Base-by-base conservation (phyloP, 352 stramenopile species). In the Elongisporangium undulatum region DNA sequence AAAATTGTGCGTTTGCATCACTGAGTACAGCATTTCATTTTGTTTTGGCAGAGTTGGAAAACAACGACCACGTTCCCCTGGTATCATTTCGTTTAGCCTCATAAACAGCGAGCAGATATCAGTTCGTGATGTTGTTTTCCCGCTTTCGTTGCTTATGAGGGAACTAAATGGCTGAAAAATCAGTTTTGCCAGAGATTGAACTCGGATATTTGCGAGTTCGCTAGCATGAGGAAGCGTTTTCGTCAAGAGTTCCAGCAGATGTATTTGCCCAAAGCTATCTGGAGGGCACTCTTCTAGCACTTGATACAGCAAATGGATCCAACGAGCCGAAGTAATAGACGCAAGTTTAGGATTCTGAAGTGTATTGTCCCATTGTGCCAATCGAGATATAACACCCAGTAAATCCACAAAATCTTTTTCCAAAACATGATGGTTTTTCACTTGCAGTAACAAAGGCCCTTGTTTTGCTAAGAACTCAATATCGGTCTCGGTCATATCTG, bases 401-500 rank as follows among this genome's bases (percentile, higher is more conserved):
- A 82, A 48, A 13, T 77, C 62, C 4, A 24, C 48, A 52, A 65
- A 77, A 20, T 82, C 51, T 4, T 2, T 61, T 55, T 79, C 67
- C 17, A 61, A 39, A 7, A 68, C 21, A 26, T 73, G 24, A 4
- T 64, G 64, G 17, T 69, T 70, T 48, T 82, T 80, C 23, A 82
- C 63, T 10, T 64, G 72, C 45, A 83, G 71, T 7, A 86, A 59
- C 58, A 70, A n/a, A 0, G 61, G 64, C 2, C 72, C 76, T 34
- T 53, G 67, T 12, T 23, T 16, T 13, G 63, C 59, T 41, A 83
- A 57, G 48, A 57, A 69, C 0, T n/a, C 1, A 56, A 74, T 59
- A 9, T 56, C 57, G 26, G 64, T 38, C 0, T 69, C 62, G 0
- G 26, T 17, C 50, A 77, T 21, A 23, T 19, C 5, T 0, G 19